These are phyloP conservation scores for Bryoerythrophyllum caledonicum DNA, from an alignment of 225 moss, liverwort and hornwort species.

Conservation along the genomic window DNA sequence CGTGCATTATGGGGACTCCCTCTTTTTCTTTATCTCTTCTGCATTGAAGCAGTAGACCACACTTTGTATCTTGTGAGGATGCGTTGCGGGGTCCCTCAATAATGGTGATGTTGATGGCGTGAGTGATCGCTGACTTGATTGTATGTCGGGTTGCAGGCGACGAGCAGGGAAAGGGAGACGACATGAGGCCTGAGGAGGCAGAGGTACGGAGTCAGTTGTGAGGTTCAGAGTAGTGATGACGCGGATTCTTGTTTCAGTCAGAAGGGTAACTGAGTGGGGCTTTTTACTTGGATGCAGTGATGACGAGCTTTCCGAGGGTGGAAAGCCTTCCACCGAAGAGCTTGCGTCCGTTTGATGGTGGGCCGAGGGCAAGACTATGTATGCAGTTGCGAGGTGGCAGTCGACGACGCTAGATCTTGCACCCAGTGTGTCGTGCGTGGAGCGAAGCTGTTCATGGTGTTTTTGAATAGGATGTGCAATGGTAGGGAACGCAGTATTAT, in stretches of 20 bases:
- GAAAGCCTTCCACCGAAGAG: neutral
- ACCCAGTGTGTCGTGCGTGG: neutral
- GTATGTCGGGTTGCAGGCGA: conserved; percentile 23
- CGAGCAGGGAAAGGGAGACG: conserved; percentile 37
- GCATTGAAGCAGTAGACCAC: too few species aligned
- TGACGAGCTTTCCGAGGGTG: neutral
- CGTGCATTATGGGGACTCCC: neutral
- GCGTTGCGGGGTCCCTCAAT: neutral
- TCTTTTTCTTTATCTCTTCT: neutral
- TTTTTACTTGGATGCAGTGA: conserved; percentile 22
- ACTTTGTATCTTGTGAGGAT: too few species aligned
- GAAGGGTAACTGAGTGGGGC: neutral
- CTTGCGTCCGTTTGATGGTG: conserved; percentile 4
- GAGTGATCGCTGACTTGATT: neutral
- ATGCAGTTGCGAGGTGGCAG: conserved; percentile 15
- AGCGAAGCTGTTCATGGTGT: conserved; percentile 33
- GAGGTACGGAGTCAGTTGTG: conserved; percentile 12
- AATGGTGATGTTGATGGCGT: neutral
- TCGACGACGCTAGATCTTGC: neutral
- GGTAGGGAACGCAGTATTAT: conserved; percentile 16
- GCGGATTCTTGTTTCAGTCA: neutral
- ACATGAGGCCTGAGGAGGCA: conserved; percentile 36
- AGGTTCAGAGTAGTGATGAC: too few species aligned
- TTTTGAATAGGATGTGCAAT: conserved; percentile 29
- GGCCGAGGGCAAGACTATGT: conserved; percentile 15